Evolutionary conservation across 768 basidiomycete species (phyloP), one percentile per base, ranked within the genome.

Genomic region (Cyclocybe aegerita): DNA sequence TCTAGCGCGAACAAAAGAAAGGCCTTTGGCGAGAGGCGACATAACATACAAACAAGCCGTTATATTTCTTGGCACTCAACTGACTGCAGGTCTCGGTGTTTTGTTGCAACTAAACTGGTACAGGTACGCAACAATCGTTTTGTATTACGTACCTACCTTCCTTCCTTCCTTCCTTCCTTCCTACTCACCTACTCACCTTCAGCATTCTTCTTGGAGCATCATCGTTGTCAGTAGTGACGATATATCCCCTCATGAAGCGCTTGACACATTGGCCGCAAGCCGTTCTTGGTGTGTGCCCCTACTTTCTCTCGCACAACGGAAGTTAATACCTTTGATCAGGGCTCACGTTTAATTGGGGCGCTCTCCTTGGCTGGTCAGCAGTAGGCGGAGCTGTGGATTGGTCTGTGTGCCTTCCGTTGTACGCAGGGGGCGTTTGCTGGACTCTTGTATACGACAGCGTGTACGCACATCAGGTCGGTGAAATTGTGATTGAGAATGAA

Each of bases 171-270:
- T 36, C 6, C 16, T 9, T 42, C 11, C 15, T 37, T 31, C 39
- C n/a, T 12, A 9, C 15, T n/a, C n/a, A n/a, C n/a, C n/a, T 31
- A 17, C 30, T 36, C 42, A 23, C 23, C 5, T 23, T 5, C 33
- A 98, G 95, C 62, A 95, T 99, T 56, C 63, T 90, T 1, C 80
- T 99, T 5, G 97, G 97, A 9, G 95, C 96, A 1, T 85, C 93
- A 0, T 97, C 94, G 0, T 73, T 99, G 36, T 86, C 86, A 3
- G 63, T 99, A 10, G 97, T 99, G 39, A 81, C 82, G 5, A 64
- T 93, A 40, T 99, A 99, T 69, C 97, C 97, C 0, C 75, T 96
- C 56, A 98, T 99, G 97, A 99, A 99, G 68, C 82, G 97, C 10
- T 71, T 97, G 36, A 99, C 97, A 0, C 76, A 98, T 65, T 99